phyloP scores from a whole-genome alignment of 306 rosid genomes.

The Mimosa pudica region DNA sequence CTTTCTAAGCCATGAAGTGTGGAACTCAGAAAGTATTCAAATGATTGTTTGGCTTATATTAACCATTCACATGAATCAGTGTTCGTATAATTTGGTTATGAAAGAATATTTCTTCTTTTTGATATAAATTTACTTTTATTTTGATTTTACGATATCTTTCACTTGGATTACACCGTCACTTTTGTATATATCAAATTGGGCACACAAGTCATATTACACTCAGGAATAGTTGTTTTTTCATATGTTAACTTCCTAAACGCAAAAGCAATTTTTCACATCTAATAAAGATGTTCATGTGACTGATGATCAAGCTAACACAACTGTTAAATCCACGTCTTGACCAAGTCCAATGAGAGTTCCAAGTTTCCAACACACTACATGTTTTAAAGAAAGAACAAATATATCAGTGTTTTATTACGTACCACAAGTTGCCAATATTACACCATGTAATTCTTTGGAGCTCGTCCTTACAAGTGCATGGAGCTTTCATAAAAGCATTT shows the following conservation, averaged over 20 bases:
- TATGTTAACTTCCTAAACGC: too few species aligned
- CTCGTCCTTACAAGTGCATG: not conserved
- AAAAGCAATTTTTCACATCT: too few species aligned
- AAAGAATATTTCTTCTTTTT: not conserved
- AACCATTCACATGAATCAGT: not conserved
- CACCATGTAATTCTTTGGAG: not conserved
- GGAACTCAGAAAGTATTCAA: not conserved
- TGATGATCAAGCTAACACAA: not conserved
- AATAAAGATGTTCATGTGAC: not conserved
- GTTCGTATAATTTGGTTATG: not conserved
- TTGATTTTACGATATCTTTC: not conserved
- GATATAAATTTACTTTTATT: not conserved
- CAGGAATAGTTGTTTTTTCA: too few species aligned
- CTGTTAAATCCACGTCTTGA: not conserved
- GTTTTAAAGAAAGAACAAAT: not conserved
- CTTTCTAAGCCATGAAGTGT: conserved; percentile 4
- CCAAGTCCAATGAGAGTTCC: not conserved
- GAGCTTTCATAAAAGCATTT: not conserved
- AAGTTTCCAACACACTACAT: not conserved
- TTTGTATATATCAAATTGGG: too few species aligned
- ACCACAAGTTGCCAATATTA: not conserved
- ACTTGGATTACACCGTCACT: not conserved
- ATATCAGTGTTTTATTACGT: not conserved
- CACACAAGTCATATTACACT: too few species aligned
- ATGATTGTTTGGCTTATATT: not conserved